These are phyloP conservation scores for Talaromyces sp. DNA, from an alignment of 2,329 filamentous ascomycete species.

Conservation along the genomic window DNA sequence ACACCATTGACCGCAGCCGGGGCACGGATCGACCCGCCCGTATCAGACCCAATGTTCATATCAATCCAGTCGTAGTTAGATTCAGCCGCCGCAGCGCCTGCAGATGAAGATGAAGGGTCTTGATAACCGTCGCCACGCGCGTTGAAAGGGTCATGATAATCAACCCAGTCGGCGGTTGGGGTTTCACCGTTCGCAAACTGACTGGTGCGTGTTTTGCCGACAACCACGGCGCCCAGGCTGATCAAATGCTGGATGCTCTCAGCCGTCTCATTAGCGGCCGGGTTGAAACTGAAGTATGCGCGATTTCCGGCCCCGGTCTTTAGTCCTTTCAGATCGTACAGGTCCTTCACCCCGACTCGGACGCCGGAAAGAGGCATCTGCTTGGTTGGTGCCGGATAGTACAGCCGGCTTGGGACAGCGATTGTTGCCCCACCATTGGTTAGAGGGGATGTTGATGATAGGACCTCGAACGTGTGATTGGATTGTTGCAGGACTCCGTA, in stretches of 20 bases:
- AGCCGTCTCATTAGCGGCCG: conserved; percentile 42
- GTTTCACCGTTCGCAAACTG: conserved; percentile 12
- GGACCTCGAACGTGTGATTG: conserved; percentile 15
- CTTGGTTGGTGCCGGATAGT: conserved; percentile 45
- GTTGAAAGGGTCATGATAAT: conserved; percentile 37
- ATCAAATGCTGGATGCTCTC: conserved; percentile 51
- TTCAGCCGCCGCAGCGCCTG: conserved; percentile 35
- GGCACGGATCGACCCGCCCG: conserved; percentile 29
- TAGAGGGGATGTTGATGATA: not conserved
- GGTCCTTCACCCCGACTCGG: conserved; percentile 59
- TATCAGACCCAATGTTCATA: conserved; percentile 24
- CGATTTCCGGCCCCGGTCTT: conserved; percentile 54
- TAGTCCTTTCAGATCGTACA: conserved; percentile 54
- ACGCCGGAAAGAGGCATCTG: conserved; percentile 57
- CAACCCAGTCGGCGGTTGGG: conserved; percentile 23
- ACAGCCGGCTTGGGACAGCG: conserved; percentile 56
- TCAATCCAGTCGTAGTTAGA: conserved; percentile 41
- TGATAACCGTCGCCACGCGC: conserved; percentile 46
- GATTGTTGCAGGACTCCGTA: conserved; percentile 7
- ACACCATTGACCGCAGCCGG: conserved; percentile 46
- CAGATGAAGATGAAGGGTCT: conserved; percentile 30
- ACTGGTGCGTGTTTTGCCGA: conserved; percentile 25
- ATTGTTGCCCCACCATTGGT: conserved; percentile 23
- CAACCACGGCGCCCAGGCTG: conserved; percentile 51
- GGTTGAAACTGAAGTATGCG: conserved; percentile 53